phyloP scores from a whole-genome alignment of 176 grass and related monocot species.

The Miscanthus lutarioriparius region DNA sequence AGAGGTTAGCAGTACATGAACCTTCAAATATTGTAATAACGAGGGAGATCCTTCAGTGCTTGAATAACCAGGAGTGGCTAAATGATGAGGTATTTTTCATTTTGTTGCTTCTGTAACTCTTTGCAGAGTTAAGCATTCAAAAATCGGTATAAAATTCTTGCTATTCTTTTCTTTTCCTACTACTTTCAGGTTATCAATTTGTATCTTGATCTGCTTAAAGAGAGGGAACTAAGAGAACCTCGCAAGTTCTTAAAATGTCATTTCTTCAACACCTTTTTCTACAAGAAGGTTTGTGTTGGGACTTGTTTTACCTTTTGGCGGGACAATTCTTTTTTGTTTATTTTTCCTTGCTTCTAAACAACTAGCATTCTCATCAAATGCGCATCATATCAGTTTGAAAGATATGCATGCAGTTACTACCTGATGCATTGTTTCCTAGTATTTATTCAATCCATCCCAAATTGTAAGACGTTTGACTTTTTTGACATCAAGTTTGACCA shows the following conservation, averaged over 20 bases:
- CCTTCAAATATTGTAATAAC: constrained; percentile 80
- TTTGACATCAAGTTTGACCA: too few species aligned
- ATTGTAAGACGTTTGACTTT: too few species aligned
- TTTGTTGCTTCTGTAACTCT: constrained; percentile 20
- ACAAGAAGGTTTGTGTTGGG: constrained; percentile 54
- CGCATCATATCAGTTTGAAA: background rate
- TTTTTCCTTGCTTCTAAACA: background rate
- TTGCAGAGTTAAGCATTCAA: background rate
- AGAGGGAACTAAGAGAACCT: constrained; percentile 65
- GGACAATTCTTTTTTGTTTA: background rate
- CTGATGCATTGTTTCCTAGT: background rate
- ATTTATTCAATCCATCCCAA: too few species aligned
- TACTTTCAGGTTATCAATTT: constrained; percentile 76
- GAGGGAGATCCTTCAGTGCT: constrained; percentile 67
- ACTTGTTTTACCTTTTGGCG: background rate
- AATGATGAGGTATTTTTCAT: constrained; percentile 69
- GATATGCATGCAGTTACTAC: background rate
- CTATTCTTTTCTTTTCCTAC: background rate
- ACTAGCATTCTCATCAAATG: background rate
- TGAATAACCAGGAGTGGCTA: constrained; percentile 60
- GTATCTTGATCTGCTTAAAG: constrained; percentile 84
- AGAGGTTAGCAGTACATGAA: constrained; percentile 54
- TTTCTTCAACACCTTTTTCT: constrained; percentile 89
- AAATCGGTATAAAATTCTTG: background rate
- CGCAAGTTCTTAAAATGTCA: constrained; percentile 74